A percentile compares a stretch with the other conserved stretches of the same genome.
Conservation (phyloP, 768 basidiomycete species). For the Boletus subparvulus region DNA sequence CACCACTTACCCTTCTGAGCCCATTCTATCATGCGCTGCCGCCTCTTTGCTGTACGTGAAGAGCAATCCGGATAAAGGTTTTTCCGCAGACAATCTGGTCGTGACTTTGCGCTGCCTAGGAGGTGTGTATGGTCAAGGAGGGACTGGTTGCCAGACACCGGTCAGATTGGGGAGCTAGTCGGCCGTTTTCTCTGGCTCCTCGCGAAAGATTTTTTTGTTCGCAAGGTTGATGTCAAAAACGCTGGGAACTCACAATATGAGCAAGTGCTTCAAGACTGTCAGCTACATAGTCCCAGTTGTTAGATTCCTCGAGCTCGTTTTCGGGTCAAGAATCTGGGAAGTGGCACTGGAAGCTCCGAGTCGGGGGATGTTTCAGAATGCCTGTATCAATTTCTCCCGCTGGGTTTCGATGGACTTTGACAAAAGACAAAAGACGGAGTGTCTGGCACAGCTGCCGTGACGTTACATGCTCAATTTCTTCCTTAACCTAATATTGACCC, state of each 20-base stretch:
- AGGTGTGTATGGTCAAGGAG: neutral
- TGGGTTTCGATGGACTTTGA: neutral
- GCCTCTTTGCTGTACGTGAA: neutral
- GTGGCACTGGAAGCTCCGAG: too few species aligned
- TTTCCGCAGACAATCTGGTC: too few species aligned
- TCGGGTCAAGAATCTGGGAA: neutral
- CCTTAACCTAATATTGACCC: neutral
- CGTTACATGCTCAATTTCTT: neutral
- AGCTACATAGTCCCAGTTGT: too few species aligned
- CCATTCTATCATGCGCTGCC: conserved; percentile 2
- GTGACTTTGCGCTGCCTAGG: neutral
- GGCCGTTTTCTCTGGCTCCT: conserved; percentile 7
- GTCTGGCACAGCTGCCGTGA: neutral
- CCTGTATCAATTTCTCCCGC: neutral
- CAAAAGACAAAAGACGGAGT: neutral
- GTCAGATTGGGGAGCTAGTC: conserved; percentile 3
- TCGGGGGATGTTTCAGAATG: neutral
- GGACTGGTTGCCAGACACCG: conserved; percentile 5
- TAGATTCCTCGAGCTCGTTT: too few species aligned
- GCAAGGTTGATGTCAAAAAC: neutral
- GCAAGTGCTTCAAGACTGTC: too few species aligned
- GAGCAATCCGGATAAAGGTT: too few species aligned
- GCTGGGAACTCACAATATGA: too few species aligned
- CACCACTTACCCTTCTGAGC: conserved; percentile 9
- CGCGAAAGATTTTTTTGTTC: conserved; percentile 5